These are phyloP conservation scores for Ophiobolus disseminans DNA, from an alignment of 2,329 filamentous ascomycete species.

Conservation along the genomic window DNA sequence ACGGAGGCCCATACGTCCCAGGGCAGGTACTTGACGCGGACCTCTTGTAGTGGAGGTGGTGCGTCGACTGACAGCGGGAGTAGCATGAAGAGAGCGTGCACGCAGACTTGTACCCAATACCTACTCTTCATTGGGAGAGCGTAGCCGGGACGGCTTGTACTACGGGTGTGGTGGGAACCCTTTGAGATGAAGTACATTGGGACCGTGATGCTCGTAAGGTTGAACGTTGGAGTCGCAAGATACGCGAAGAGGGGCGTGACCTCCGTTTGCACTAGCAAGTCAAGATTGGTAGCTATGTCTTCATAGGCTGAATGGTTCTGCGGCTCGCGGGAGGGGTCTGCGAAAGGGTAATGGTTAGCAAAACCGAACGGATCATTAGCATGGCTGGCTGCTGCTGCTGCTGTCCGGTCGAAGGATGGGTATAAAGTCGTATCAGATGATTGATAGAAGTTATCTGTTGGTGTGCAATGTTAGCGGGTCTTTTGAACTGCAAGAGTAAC, in stretches of 20 bases:
- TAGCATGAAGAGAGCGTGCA: slow-evolving; percentile 40
- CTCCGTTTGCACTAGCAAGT: slow-evolving; percentile 41
- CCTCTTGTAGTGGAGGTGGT: slow-evolving; percentile 20
- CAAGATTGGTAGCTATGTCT: slow-evolving; percentile 37
- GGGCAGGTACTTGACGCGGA: slow-evolving; percentile 40
- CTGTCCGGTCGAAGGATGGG: slow-evolving; percentile 28
- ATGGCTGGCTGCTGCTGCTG: slow-evolving; percentile 7
- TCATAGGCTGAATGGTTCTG: slow-evolving; percentile 22
- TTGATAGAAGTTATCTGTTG: slow-evolving; percentile 45
- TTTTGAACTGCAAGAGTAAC: no score
- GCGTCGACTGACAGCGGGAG: not conserved
- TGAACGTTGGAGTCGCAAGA: slow-evolving; percentile 35
- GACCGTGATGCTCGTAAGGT: slow-evolving; percentile 37
- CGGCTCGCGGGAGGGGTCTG: slow-evolving; percentile 26
- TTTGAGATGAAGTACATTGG: slow-evolving; percentile 45
- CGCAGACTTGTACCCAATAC: slow-evolving; percentile 43
- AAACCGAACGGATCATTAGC: slow-evolving; percentile 40
- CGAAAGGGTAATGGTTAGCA: slow-evolving; percentile 41
- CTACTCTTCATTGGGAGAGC: slow-evolving; percentile 39
- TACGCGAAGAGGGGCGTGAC: slow-evolving; percentile 44
- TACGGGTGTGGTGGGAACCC: slow-evolving; percentile 29
- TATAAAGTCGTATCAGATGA: slow-evolving; percentile 35
- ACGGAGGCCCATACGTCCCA: slow-evolving; percentile 46
- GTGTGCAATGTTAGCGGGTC: no score
- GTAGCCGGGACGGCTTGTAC: slow-evolving; percentile 27